These are phyloP conservation scores for Phascolomyces articulosus DNA, from an alignment of 371 early-diverging fungal species.

Conservation along the genomic window DNA sequence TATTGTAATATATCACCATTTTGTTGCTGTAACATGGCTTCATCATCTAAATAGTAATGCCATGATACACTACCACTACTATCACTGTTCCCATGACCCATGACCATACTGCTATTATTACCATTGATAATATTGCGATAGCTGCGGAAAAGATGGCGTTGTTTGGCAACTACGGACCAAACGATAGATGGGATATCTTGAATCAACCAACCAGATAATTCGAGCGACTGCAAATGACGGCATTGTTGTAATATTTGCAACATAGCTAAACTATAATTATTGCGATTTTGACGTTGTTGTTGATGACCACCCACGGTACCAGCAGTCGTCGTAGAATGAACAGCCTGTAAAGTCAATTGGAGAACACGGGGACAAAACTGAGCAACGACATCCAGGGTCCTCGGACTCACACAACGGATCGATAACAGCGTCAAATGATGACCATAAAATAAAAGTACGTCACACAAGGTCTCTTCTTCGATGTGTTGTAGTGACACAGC, in stretches of 20 bases:
- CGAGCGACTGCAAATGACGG: slow-evolving; percentile 23
- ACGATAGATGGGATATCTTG: slow-evolving; percentile 39
- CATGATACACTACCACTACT: not conserved
- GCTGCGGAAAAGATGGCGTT: not conserved
- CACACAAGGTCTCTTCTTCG: slow-evolving; percentile 29
- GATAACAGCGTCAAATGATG: slow-evolving; percentile 26
- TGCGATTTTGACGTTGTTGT: not conserved
- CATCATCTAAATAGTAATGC: slow-evolving; percentile 17
- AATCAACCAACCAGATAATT: slow-evolving; percentile 43
- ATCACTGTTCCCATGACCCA: not conserved
- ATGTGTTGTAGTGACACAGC: slow-evolving; percentile 47
- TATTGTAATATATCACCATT: not conserved
- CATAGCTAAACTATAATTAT: no score
- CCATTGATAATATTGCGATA: not conserved
- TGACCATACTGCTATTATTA: not conserved
- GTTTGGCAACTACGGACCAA: slow-evolving; percentile 21
- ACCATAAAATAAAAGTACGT: slow-evolving; percentile 28
- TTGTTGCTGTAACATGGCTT: slow-evolving; percentile 1
- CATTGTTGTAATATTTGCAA: slow-evolving; percentile 29
- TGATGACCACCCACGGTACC: not conserved
- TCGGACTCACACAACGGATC: slow-evolving; percentile 35
- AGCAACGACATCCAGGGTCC: slow-evolving; percentile 32
- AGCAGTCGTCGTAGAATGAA: no score
- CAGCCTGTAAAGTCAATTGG: slow-evolving; percentile 26
- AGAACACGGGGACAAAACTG: slow-evolving; percentile 26